Conservation (phyloP, 176 grass and related monocot species). For the Triticum dicoccoides region DNA sequence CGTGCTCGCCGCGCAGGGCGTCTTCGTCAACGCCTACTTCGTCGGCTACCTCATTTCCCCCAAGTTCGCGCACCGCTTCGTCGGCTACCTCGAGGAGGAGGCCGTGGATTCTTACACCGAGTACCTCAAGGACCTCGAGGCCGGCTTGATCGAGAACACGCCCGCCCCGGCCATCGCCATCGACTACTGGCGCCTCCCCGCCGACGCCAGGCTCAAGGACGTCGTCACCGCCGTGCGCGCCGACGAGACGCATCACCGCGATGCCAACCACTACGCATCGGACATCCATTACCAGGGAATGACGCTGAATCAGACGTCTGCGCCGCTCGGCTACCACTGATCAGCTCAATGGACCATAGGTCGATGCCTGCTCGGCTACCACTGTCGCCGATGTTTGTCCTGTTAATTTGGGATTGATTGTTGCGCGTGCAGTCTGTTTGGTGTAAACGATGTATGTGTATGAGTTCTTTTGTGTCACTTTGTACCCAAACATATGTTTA, state of each 20-base stretch:
- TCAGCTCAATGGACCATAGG: no score
- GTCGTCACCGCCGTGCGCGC: conserved; percentile 62
- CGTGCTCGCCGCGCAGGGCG: conserved; percentile 67
- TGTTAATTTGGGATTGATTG: no score
- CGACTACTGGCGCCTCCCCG: conserved; percentile 74
- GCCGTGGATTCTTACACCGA: conserved; percentile 74
- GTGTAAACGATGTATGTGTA: no score
- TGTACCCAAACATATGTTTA: not conserved
- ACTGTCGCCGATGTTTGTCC: no score
- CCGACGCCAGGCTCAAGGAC: conserved; percentile 57
- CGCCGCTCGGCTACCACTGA: conserved; percentile 61
- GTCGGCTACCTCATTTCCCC: no score
- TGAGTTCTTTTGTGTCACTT: not conserved
- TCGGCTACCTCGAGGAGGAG: conserved; percentile 61
- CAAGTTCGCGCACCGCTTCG: conserved; percentile 30
- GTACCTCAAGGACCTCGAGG: conserved; percentile 76
- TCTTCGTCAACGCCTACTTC: no score
- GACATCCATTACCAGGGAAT: conserved; percentile 84
- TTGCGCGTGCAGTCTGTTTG: no score
- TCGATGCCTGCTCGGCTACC: no score
- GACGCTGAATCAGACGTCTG: conserved; percentile 67
- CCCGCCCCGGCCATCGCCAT: conserved; percentile 43
- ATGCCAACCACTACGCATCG: conserved; percentile 57
- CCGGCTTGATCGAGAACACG: conserved; percentile 18
- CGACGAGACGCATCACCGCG: conserved; percentile 82